Base-by-base conservation (phyloP, 2,329 filamentous ascomycete species). In the Arachnopeziza araneosa region DNA sequence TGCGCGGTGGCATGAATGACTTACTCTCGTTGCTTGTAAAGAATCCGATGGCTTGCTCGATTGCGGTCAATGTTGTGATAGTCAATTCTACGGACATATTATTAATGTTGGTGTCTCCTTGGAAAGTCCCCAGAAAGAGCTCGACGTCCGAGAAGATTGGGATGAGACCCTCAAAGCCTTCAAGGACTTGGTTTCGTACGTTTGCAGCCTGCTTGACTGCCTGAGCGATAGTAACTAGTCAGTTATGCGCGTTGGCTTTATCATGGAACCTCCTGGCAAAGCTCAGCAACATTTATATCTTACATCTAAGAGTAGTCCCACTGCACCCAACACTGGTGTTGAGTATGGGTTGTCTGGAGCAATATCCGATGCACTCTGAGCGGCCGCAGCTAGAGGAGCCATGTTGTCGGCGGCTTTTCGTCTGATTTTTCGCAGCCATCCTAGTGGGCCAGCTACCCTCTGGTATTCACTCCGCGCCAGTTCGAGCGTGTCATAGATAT, bases 1-100 rank as follows among this genome's bases (percentile, higher is more conserved):
- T 21, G 53, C 32, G 30, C 7, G 24, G 8, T 22, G 6, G 6
- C 32, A 55, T 26, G 22, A 19, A 55, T 19, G 26, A 36, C 53
- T 36, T 55, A 55, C 53, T 6, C 24, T 55, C 26, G 26, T 44
- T 55, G 10, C 53, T 55, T 36, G n/a, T 55, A 23, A 55, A 55
- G 53, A 55, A 55, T 4, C 53, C 53, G 32, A 55, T 55, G 30
- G 53, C 53, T 36, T 55, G 26, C 21, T 55, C 53, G 24, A 55
- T 44, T 55, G 53, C 53, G 22, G 19, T 21, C 22, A 55, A 48
- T 36, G 53, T 55, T 48, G n/a, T 36, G 26, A 48, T 30, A 48
- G 53, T 55, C 26, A 55, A 55, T 19, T 55, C 53, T 44, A 55
- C 26, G 6, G 24, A 55, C 22, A 23, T 24, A 55, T 55, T 36